These are phyloP conservation scores for Nicotiana benthamiana DNA, from an alignment of 257 asterid species.

Conservation along the genomic window DNA sequence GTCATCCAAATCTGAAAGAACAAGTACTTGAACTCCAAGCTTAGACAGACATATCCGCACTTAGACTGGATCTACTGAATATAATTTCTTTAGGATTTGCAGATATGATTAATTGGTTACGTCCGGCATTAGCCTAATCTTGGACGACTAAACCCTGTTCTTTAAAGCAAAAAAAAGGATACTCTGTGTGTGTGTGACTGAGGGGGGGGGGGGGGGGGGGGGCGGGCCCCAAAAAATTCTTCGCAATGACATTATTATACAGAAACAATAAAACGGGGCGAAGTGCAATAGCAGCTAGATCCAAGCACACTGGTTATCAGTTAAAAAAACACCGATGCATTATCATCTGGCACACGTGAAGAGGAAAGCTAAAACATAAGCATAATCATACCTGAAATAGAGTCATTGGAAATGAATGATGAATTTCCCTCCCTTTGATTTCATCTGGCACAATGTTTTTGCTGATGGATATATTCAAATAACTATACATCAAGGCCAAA, in stretches of 20 bases:
- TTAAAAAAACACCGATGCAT: not conserved
- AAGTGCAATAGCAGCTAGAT: not conserved
- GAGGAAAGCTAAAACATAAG: not conserved
- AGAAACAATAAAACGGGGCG: not conserved
- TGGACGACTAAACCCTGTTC: not conserved
- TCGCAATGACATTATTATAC: not conserved
- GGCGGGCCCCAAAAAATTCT: not conserved
- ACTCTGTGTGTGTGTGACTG: too few species aligned
- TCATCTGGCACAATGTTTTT: constrained; percentile 68
- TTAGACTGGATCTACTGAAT: not conserved
- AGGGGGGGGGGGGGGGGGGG: not conserved
- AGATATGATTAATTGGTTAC: not conserved
- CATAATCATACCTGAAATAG: constrained; percentile 63
- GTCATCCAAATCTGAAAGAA: not conserved
- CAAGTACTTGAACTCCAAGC: not conserved
- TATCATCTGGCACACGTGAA: not conserved
- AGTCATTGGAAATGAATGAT: constrained; percentile 77
- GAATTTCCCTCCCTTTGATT: constrained; percentile 91
- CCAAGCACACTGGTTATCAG: not conserved
- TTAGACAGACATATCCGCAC: not conserved
- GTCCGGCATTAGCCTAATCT: not conserved
- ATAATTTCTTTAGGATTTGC: not conserved
- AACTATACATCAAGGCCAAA: constrained; percentile 70
- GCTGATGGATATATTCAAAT: constrained; percentile 60
- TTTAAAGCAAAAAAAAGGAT: not conserved